phyloP scores from a whole-genome alignment of 768 basidiomycete genomes.

The Dictyophora rubrovolvata region DNA sequence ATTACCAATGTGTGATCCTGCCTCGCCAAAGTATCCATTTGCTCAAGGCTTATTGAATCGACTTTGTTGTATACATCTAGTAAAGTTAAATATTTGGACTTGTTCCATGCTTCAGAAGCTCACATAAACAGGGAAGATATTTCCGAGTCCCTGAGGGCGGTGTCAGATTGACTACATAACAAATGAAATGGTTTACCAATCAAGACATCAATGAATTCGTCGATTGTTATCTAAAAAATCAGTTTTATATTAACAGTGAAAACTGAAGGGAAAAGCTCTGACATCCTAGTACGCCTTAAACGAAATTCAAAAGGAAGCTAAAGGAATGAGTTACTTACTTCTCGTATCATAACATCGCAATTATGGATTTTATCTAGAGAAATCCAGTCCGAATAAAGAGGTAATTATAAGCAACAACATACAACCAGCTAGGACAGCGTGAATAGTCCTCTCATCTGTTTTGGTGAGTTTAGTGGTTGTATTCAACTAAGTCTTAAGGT shows the following conservation, averaged over 20 bases:
- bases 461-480: conserved; percentile 88
- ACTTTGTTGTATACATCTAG: conserved; percentile 95
- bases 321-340: conserved; percentile 50
- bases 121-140: conserved; percentile 89
- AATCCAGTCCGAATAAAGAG: background rate
- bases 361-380: conserved; percentile 74
- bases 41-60: conserved; percentile 77
- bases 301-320: conserved; percentile 3
- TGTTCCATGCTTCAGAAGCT: conserved; percentile 20
- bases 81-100: conserved; percentile 1
- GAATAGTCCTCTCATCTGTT: conserved; percentile 91
- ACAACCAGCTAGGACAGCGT: conserved; percentile 87
- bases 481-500: conserved; percentile 45
- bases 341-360: conserved; percentile 96
- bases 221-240: conserved; percentile 66
- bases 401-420: conserved; percentile 11
- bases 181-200: conserved; percentile 45
- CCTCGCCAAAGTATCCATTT: conserved; percentile 72
- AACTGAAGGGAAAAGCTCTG: conserved; percentile 2
- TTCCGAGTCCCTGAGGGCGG: conserved; percentile 65
- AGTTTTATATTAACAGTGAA: background rate
- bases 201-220: conserved; percentile 97
- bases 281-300: conserved; percentile 4
- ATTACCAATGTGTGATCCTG: conserved; percentile 86
- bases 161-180: background rate